Conservation (phyloP, 2,329 filamentous ascomycete genomes). For the Colletotrichum plurivorum region DNA sequence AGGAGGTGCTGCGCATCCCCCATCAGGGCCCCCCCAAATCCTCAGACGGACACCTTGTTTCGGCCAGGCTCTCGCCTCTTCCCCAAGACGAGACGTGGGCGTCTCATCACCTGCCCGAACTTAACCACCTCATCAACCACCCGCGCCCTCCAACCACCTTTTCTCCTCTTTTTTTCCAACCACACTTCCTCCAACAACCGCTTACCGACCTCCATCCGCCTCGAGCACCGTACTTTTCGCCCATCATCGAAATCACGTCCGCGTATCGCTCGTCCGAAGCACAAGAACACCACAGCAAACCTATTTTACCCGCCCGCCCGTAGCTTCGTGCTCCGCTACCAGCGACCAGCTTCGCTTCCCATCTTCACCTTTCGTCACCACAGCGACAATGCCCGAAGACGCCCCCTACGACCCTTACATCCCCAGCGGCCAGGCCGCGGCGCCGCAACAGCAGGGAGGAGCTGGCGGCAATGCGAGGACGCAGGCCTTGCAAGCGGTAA, state of each 20-base stretch:
- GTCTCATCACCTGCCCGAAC: conserved; percentile 40
- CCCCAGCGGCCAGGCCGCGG: conserved; percentile 74
- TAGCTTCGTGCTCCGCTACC: conserved; percentile 28
- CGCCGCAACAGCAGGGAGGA: conserved; percentile 56
- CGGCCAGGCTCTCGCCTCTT: conserved; percentile 40
- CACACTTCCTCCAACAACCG: conserved; percentile 24
- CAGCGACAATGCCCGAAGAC: conserved; percentile 66
- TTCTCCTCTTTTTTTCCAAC: conserved; percentile 38
- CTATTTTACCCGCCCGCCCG: conserved; percentile 11
- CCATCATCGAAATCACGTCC: conserved; percentile 18
- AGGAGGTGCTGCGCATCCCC: conserved; percentile 20
- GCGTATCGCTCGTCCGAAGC: conserved; percentile 12
- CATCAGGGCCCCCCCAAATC: conserved; percentile 30
- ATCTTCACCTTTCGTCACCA: conserved; percentile 26
- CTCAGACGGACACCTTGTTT: conserved; percentile 41
- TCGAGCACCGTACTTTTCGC: conserved; percentile 1
- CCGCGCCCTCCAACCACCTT: conserved; percentile 38
- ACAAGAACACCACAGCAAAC: neutral
- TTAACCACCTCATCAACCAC: conserved; percentile 41
- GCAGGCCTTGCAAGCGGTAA: conserved; percentile 86
- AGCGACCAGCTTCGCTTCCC: neutral
- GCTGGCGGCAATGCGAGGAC: conserved; percentile 66
- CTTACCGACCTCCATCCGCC: conserved; percentile 12
- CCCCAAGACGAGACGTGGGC: conserved; percentile 22
- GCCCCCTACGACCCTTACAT: conserved; percentile 92